Evolutionary conservation across 1,139 yeast genomes (phyloP).

Genomic region (Saccharomyces hybrid): DNA sequence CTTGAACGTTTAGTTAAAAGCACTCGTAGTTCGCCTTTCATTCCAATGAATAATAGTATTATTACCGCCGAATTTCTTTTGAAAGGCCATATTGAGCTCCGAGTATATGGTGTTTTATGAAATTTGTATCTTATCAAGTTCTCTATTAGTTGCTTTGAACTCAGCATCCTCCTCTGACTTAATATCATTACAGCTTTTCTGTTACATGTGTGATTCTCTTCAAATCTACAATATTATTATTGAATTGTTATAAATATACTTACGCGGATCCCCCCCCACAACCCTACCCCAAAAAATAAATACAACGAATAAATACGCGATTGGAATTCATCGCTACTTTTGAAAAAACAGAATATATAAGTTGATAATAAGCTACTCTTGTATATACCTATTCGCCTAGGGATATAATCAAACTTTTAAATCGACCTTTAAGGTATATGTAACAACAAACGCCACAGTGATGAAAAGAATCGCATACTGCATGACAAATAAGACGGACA

Average conservation of each 20-base stretch:
- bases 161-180: neutral
- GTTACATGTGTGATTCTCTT: neutral
- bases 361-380: neutral
- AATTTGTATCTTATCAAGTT: neutral
- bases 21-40: constrained; percentile 65
- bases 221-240: neutral
- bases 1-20: constrained; percentile 71
- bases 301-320: neutral
- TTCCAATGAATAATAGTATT: constrained; percentile 61
- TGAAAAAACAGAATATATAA: neutral
- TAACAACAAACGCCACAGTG: constrained; percentile 55
- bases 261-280: neutral
- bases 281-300: neutral
- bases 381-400: neutral
- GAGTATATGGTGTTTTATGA: neutral
- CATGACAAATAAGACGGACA: constrained; percentile 62
- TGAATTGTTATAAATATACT: neutral
- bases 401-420: constrained; percentile 20
- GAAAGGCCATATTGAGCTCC: constrained; percentile 31
- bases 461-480: constrained; percentile 57
- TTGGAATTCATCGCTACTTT: neutral
- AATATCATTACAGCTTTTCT: neutral
- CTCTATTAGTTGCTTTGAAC: neutral
- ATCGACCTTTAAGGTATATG: constrained; percentile 43
- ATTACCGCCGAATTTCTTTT: constrained; percentile 67